These are phyloP conservation scores for Cymbopogon citratus DNA, from an alignment of 176 grass and related monocot species.

Conservation along the genomic window DNA sequence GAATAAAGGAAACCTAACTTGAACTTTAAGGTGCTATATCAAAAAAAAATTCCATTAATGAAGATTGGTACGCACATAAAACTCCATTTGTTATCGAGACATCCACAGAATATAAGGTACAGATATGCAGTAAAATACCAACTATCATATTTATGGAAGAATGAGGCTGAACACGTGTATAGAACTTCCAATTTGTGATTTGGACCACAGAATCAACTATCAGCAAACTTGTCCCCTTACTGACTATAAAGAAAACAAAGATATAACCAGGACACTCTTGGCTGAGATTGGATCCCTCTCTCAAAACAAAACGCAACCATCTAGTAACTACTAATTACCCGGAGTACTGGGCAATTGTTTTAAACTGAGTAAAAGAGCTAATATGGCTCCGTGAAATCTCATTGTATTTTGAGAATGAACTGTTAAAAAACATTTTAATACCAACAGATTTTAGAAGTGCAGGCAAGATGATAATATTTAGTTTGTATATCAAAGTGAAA, in stretches of 20 bases:
- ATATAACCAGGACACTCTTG: background rate
- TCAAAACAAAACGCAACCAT: background rate
- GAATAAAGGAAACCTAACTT: background rate
- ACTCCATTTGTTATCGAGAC: background rate
- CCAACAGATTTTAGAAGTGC: background rate
- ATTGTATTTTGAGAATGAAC: background rate
- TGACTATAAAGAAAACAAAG: background rate
- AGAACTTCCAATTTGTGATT: background rate
- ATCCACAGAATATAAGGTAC: background rate
- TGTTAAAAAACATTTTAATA: background rate
- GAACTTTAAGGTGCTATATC: background rate
- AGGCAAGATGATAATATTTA: constrained; percentile 1
- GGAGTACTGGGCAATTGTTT: background rate
- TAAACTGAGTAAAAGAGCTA: background rate
- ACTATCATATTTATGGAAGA: background rate
- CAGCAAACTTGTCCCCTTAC: background rate
- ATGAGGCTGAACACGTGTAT: background rate
- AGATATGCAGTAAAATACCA: background rate
- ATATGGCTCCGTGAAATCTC: background rate
- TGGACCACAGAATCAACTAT: background rate
- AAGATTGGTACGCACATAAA: background rate
- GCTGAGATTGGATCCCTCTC: background rate
- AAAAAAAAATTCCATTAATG: background rate
- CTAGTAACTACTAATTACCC: background rate
- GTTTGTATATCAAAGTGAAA: background rate